A percentile compares a stretch with the other conserved stretches of the same genome.
phyloP scores from a whole-genome alignment of 805 yeast species.

The Scheffersomyces ergatensis region DNA sequence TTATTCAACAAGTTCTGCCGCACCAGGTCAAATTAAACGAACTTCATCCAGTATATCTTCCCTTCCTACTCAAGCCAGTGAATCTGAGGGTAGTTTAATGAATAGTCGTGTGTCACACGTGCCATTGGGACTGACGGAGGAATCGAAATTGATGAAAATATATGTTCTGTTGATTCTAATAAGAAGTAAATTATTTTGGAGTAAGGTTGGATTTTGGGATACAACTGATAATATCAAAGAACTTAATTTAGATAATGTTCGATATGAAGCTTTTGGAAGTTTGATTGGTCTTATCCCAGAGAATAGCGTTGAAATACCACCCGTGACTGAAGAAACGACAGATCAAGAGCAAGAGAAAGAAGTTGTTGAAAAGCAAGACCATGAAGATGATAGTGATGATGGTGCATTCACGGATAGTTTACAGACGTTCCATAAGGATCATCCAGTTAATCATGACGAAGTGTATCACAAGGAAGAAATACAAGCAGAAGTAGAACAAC shows the following conservation, averaged over 20 bases:
- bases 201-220: constrained; percentile 80
- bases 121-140: constrained; percentile 21
- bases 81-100: background rate
- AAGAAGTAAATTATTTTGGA: constrained; percentile 77
- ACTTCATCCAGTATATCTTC: background rate
- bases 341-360: background rate
- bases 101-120: constrained; percentile 7
- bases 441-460: no score
- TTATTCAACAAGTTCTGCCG: background rate
- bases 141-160: constrained; percentile 35
- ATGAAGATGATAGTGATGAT: constrained; percentile 2
- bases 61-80: background rate
- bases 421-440: background rate
- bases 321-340: background rate
- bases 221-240: constrained; percentile 34
- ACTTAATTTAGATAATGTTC: constrained; percentile 22
- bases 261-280: constrained; percentile 15
- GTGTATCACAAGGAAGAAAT: background rate
- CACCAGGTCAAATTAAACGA: background rate
- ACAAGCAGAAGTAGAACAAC: background rate
- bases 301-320: background rate
- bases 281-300: background rate
- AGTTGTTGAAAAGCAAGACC: background rate
- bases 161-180: constrained; percentile 56
- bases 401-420: background rate